Evolutionary conservation across 164 flowering plant species (phyloP).

Genomic region (Chimonanthus praecox): DNA sequence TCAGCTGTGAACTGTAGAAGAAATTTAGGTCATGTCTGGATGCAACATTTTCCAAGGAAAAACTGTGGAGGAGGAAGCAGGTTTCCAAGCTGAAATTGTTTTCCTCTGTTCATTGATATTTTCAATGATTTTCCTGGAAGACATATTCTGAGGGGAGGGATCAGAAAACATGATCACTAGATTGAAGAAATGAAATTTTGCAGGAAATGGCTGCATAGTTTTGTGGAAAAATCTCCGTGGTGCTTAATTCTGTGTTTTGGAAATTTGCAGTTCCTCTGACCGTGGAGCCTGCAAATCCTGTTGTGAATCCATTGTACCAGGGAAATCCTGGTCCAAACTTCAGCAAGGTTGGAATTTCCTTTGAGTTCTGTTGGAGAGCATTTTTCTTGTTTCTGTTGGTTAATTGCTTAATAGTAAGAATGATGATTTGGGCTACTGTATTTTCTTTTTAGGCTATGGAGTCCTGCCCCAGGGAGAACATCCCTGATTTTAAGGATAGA

Average conservation of each 20-base stretch:
- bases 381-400: neutral
- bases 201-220: neutral
- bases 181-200: neutral
- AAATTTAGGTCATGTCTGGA: too few species aligned
- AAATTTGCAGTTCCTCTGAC: constrained; percentile 51
- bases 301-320: constrained; percentile 54
- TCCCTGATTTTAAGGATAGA: constrained; percentile 39
- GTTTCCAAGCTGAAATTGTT: too few species aligned
- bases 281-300: constrained; percentile 55
- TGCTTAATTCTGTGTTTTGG: neutral
- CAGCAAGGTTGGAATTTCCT: constrained; percentile 41
- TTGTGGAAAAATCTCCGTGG: neutral
- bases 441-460: constrained; percentile 59
- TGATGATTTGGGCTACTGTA: neutral
- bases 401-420: neutral
- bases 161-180: too few species aligned
- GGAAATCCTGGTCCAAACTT: constrained; percentile 29
- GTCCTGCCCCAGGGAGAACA: constrained; percentile 63
- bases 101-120: too few species aligned
- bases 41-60: too few species aligned
- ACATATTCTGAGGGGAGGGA: too few species aligned
- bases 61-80: too few species aligned
- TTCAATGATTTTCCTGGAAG: too few species aligned
- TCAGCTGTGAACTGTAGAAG: neutral
- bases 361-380: neutral